Evolutionary conservation across 1,284 basidiomycete species (phyloP).

Genomic region (Naganishia albida): DNA sequence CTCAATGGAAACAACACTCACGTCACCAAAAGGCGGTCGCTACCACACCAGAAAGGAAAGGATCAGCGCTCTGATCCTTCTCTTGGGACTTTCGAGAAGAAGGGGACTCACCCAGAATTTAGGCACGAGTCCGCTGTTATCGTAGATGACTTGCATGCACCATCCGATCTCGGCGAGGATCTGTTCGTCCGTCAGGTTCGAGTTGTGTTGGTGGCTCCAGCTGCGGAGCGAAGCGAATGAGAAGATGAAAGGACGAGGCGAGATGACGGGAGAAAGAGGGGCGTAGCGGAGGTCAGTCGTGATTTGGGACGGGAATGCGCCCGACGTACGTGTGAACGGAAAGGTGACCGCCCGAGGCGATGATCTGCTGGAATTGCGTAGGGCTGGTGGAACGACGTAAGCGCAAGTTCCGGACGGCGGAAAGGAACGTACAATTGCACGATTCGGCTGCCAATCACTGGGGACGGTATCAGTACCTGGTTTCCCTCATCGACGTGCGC

Average conservation of each 20-base stretch:
- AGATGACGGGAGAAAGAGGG: background rate
- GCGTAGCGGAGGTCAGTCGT: too few relatives aligned
- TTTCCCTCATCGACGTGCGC: constrained; percentile 34
- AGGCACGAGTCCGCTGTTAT: constrained; percentile 49
- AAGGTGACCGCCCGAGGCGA: constrained; percentile 14
- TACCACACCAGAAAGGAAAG: background rate
- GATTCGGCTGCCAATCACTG: constrained; percentile 56
- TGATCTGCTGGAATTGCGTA: constrained; percentile 26
- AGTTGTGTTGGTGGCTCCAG: constrained; percentile 58
- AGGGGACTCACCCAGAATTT: constrained; percentile 45
- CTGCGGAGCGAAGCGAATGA: constrained; percentile 51
- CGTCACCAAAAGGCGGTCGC: constrained; percentile 34
- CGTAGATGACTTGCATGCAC: constrained; percentile 53
- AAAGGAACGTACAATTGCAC: constrained; percentile 35
- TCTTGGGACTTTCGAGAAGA: background rate
- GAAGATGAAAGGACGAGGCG: background rate
- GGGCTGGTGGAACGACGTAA: background rate
- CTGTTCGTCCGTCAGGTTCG: constrained; percentile 59
- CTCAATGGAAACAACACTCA: background rate
- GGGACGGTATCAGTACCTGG: constrained; percentile 52
- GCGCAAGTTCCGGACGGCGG: background rate
- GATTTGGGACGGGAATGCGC: too few relatives aligned
- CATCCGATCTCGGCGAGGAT: constrained; percentile 60
- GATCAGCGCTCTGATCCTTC: background rate
- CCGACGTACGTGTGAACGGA: background rate